Conservation (phyloP, 140 eudicot species). For the Anethum foeniculum region DNA sequence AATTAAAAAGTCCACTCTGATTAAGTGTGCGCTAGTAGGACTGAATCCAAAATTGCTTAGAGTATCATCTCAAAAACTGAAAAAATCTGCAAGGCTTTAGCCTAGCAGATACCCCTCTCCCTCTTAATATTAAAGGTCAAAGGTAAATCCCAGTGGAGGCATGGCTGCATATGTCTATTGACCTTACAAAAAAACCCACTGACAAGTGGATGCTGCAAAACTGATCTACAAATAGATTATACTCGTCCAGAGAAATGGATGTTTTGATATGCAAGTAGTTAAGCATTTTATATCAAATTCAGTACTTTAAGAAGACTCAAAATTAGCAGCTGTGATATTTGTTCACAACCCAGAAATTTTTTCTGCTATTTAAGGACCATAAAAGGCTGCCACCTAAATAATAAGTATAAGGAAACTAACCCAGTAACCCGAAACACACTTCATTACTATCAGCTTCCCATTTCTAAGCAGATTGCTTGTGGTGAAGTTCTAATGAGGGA, state of each 20-base stretch:
- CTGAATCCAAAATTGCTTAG: not conserved
- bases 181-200: not conserved
- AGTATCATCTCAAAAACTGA: not conserved
- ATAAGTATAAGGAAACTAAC: not conserved
- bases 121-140: not conserved
- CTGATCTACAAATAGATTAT: not conserved
- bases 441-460: constrained; percentile 2
- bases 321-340: not conserved
- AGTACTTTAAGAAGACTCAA: not conserved
- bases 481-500: not conserved
- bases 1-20: not conserved
- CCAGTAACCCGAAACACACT: not conserved
- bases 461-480: constrained; percentile 4
- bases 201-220: not conserved
- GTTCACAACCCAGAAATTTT: not conserved
- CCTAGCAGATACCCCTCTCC: not conserved
- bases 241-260: not conserved
- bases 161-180: not conserved
- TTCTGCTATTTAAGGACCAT: not conserved
- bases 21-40: not conserved
- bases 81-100: not conserved
- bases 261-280: not conserved
- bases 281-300: not conserved
- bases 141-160: not conserved
- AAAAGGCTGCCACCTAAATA: not conserved